Conservation (phyloP, 1,284 basidiomycete genomes). For the Vanrija pseudolonga region DNA sequence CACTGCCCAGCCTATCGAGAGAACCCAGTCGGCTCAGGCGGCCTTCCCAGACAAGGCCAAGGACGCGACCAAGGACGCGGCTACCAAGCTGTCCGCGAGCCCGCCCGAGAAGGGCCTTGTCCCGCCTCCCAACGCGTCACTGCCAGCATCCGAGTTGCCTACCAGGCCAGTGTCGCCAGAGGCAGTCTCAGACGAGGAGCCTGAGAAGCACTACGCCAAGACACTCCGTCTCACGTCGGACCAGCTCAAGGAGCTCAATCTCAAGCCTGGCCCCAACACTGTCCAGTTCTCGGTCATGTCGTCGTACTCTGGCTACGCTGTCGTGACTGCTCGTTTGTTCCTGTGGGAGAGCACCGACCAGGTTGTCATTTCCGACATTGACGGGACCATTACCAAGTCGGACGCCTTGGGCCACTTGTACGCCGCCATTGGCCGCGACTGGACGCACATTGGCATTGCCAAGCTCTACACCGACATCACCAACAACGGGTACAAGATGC, state of each 20-base stretch:
- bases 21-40: constrained; percentile 7
- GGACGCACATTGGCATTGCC: constrained; percentile 97
- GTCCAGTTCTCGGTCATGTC: constrained; percentile 85
- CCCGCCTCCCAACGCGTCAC: too few relatives aligned
- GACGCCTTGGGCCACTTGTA: constrained; percentile 97
- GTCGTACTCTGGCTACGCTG: constrained; percentile 79
- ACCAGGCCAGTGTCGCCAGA: not conserved
- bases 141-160: too few relatives aligned
- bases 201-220: constrained; percentile 69
- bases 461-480: constrained; percentile 97
- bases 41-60: not conserved
- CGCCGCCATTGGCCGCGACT: constrained; percentile 98
- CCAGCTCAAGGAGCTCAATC: constrained; percentile 80
- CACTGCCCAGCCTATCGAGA: not conserved
- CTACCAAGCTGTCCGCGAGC: not conserved
- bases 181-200: constrained; percentile 2
- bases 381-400: constrained; percentile 99
- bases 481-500: constrained; percentile 95
- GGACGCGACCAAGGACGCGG: not conserved
- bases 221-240: constrained; percentile 82
- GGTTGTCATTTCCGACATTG: constrained; percentile 95
- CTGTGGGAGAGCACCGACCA: constrained; percentile 88
- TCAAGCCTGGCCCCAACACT: constrained; percentile 84
- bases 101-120: too few relatives aligned
- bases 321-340: constrained; percentile 90